Evolutionary conservation across 2,329 filamentous ascomycete species (phyloP), one percentile per base, ranked within the genome.

Genomic region (Canariomyces notabilis): DNA sequence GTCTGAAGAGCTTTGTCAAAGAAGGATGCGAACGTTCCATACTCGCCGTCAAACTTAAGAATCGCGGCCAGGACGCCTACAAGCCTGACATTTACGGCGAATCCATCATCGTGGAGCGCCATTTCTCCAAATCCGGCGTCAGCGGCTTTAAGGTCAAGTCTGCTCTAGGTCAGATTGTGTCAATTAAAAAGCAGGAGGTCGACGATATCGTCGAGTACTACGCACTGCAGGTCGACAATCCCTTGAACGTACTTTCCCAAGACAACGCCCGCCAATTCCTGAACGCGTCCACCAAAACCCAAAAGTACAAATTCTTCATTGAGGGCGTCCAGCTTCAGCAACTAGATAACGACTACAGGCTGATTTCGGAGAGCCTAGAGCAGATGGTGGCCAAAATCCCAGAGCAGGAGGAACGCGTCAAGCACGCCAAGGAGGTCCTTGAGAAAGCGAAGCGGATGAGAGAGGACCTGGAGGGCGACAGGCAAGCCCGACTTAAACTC

Each of bases 261-360:
- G 93, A 98, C 62, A 89, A 90, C 66, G 93, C 93, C 9, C 82
- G 93, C 9, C 87, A 95, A 48, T 98, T 98, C 59, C 76, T 98
- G 35, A 95, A 91, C 60, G 80, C 83, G 29, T 91, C 93, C 11
- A 86, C 82, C 2, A 80, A 89, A 0, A 71, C 79, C 3, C 83
- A 91, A 50, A 98, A 98, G 64, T 98, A 97, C 73, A 93, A 88
- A 56, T 96, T 96, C 60, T 98, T 98, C 61, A 79, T 95, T 50
- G 89, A 90, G 58, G 93, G 93, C 20, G 94, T 95, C 0, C 90
- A 97, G 59, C 77, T 98, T 1, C 89, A 97, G 63, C 85, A 91
- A 57, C 75, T 98, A 8, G 89, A 95, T 62, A 83, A 88, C 51
- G 93, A 98, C 61, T 98, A 98, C 65, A 80, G 83, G 48, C 72